Conservation (phyloP, 2,329 filamentous ascomycete genomes). For the Talaromyces albobiverticillius region DNA sequence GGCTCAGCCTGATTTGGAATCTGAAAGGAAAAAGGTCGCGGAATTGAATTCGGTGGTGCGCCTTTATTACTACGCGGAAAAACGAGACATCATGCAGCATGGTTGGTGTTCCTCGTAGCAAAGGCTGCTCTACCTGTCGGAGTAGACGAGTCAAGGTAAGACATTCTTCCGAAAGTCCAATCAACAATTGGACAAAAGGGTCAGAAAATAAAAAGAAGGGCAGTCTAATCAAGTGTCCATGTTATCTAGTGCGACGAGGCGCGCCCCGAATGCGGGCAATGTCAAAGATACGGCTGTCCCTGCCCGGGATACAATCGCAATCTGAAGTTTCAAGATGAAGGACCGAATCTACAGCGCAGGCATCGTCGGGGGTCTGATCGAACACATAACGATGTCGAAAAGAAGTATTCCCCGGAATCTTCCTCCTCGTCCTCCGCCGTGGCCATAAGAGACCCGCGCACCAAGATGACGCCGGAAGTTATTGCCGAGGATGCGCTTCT, state of each 20-base stretch:
- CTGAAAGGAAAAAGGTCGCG: no score
- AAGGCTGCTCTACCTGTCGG: constrained; percentile 40
- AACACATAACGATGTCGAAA: constrained; percentile 8
- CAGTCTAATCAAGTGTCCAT: background rate
- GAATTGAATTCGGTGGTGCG: no score
- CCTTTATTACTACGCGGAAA: no score
- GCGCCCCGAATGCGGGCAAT: constrained; percentile 29
- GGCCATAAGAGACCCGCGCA: background rate
- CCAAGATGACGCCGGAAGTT: constrained; percentile 11
- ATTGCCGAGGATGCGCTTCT: constrained; percentile 12
- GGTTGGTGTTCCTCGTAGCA: constrained; percentile 43
- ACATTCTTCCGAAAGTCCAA: background rate
- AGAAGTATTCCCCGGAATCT: background rate
- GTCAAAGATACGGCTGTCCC: constrained; percentile 24
- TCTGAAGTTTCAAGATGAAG: constrained; percentile 32
- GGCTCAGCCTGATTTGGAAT: no score
- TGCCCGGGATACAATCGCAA: constrained; percentile 25
- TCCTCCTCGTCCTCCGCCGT: constrained; percentile 3
- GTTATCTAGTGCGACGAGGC: constrained; percentile 26
- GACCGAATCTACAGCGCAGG: constrained; percentile 24
- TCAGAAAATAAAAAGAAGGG: background rate
- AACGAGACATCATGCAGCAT: constrained; percentile 24
- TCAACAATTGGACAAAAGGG: background rate
- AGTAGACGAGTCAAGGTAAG: constrained; percentile 38
- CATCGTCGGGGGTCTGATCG: constrained; percentile 16